phyloP scores from a whole-genome alignment of 306 rosid species.

The Cicer arietinum region DNA sequence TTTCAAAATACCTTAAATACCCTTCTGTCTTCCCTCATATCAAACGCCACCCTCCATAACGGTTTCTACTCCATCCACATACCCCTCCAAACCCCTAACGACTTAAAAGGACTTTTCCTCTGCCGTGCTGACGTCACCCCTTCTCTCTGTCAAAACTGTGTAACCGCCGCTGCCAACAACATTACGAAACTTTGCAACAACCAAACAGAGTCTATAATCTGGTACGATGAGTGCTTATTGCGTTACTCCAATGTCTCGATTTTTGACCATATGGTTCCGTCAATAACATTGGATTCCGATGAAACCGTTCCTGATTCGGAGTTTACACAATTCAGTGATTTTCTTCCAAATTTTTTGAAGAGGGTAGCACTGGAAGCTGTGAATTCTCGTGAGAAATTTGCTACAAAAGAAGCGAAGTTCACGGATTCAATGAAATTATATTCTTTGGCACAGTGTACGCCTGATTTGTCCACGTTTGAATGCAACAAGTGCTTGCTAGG shows the following conservation, averaged over 20 bases:
- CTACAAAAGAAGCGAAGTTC: slow-evolving; percentile 37
- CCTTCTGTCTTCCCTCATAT: slow-evolving; percentile 56
- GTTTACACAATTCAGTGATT: neutral
- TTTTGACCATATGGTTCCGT: slow-evolving; percentile 41
- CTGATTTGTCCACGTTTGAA: slow-evolving; percentile 30
- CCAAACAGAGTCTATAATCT: slow-evolving; percentile 53
- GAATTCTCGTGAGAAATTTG: slow-evolving; percentile 43
- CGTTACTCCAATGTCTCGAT: slow-evolving; percentile 51
- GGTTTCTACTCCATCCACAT: neutral
- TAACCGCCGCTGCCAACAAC: slow-evolving; percentile 43
- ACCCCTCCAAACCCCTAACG: neutral
- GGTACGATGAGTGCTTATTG: slow-evolving; percentile 55
- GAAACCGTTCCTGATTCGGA: slow-evolving; percentile 26
- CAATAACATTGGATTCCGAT: accelerated
- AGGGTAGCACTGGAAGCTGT: neutral
- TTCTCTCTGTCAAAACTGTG: slow-evolving; percentile 50
- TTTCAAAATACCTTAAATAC: slow-evolving; percentile 48
- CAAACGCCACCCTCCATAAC: slow-evolving; percentile 50
- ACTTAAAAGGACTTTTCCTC: slow-evolving; percentile 59
- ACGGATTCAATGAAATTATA: slow-evolving; percentile 42
- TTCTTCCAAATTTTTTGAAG: slow-evolving; percentile 29
- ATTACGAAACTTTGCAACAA: slow-evolving; percentile 42
- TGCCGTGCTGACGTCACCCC: slow-evolving; percentile 60
- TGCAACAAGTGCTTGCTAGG: slow-evolving; percentile 47
- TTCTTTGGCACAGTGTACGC: slow-evolving; percentile 54